These are phyloP conservation scores for Zygosaccharomyces bailii DNA, from an alignment of 805 yeast genomes.

Conservation along the genomic window DNA sequence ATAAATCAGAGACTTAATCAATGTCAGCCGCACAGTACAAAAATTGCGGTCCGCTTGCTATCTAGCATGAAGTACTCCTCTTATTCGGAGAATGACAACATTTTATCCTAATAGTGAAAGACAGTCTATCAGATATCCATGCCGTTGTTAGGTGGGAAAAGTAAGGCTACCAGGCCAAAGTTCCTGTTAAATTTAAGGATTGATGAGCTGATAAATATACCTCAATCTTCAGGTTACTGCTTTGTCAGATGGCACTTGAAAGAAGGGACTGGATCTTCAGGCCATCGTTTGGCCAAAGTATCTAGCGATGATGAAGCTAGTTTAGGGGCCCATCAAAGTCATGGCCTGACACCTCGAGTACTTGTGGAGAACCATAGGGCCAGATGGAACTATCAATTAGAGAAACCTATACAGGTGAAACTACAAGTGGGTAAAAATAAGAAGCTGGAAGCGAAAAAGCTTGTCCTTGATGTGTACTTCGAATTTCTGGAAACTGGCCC, in stretches of 20 bases:
- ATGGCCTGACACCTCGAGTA: conserved; percentile 42
- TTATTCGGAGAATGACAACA: background rate
- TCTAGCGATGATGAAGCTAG: conserved; percentile 29
- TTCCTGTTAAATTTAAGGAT: conserved; percentile 59
- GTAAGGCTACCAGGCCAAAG: conserved; percentile 48
- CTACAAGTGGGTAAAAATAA: conserved; percentile 40
- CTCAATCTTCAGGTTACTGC: conserved; percentile 70
- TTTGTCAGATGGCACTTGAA: conserved; percentile 59
- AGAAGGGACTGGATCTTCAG: conserved; percentile 41
- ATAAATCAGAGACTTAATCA: background rate
- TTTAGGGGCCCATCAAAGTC: conserved; percentile 29
- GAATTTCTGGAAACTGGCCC: conserved; percentile 28
- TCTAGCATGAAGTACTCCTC: background rate
- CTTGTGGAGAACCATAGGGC: conserved; percentile 52
- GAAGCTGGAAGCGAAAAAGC: conserved; percentile 35
- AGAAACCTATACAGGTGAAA: conserved; percentile 39
- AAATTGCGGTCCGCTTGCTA: conserved; percentile 1
- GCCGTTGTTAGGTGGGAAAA: conserved; percentile 18
- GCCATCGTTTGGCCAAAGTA: conserved; percentile 6
- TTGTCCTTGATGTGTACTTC: conserved; percentile 45
- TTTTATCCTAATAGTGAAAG: background rate
- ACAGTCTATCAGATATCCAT: background rate
- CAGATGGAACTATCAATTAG: conserved; percentile 42
- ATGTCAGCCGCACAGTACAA: background rate
- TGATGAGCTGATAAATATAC: conserved; percentile 76